Evolutionary conservation across 2,329 filamentous ascomycete genomes (phyloP), one percentile per base, ranked within the genome.

Genomic region (Penicillium sp.): DNA sequence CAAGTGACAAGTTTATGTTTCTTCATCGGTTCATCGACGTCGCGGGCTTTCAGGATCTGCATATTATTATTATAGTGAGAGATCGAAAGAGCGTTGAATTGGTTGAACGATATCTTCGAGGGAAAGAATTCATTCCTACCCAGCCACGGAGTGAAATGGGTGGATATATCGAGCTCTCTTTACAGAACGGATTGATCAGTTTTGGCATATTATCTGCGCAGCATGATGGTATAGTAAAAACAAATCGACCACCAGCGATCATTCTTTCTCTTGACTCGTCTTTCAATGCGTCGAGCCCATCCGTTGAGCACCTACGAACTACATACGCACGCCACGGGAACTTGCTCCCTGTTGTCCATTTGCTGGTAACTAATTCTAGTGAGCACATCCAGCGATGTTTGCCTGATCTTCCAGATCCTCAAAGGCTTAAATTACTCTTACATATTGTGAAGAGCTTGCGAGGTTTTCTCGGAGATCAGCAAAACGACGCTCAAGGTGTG

Each of bases 331-430:
- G 63, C 3, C 65, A 68, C 53, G 69, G 65, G 21, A 63, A 62
- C 40, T 64, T 75, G 45, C 63, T 78, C 21, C 77, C 77, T 2
- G 72, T 77, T 42, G 67, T 79, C 46, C 73, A 74, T 55, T 64
- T 79, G 6, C 60, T 78, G 28, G 66, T 78, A 20, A 67, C 74
- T n/a, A 79, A 78, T 59, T 73, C 74, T 1, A 72, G 71, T 40
- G 77, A 79, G 57, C 77, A 79, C 61, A 71, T 78, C 38, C 70
- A 74, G 52, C 68, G 69, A 43, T 79, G 75, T 59, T 66, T 77
- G 28, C 73, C 76, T 4, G 64, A 71, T 38, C 58, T 70, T 20
- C 61, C 68, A 2, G 68, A 71, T 30, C 46, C 66, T 2, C 51
- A 72, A 43, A 66, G 65, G 24, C 64, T 76, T 23, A 65, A 67